phyloP scores from a whole-genome alignment of 1,284 basidiomycete genomes.

The Tranzscheliella williamsii region DNA sequence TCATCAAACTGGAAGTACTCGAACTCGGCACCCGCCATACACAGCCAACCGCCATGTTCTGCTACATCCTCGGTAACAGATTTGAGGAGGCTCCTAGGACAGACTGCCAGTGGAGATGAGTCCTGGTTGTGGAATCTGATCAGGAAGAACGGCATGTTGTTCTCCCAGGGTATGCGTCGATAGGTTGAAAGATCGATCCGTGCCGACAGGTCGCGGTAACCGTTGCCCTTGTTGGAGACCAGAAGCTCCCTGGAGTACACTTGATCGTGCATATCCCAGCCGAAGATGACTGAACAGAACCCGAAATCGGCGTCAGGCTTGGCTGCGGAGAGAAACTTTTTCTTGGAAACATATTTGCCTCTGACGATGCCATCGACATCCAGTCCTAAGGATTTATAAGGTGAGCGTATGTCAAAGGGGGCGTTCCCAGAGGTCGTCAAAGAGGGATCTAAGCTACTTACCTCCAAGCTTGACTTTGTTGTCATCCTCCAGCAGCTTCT shows the following conservation, averaged over 20 bases:
- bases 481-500: slow-evolving; percentile 67
- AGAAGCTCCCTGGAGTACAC: slow-evolving; percentile 77
- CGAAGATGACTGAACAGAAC: slow-evolving; percentile 49
- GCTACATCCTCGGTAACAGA: slow-evolving; percentile 65
- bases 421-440: not conserved
- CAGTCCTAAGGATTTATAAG: slow-evolving; percentile 31
- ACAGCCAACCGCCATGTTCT: slow-evolving; percentile 16
- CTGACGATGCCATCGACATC: slow-evolving; percentile 79
- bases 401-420: not conserved
- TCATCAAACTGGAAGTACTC: slow-evolving; percentile 96
- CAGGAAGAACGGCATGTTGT: slow-evolving; percentile 88
- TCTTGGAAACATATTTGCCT: slow-evolving; percentile 91
- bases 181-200: slow-evolving; percentile 77
- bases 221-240: slow-evolving; percentile 86
- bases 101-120: slow-evolving; percentile 69
- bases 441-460: slow-evolving; percentile 57
- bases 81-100: slow-evolving; percentile 80
- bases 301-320: slow-evolving; percentile 69
- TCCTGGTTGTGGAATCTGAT: slow-evolving; percentile 79
- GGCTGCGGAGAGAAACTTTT: slow-evolving; percentile 86
- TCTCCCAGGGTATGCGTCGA: slow-evolving; percentile 88
- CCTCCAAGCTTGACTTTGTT: slow-evolving; percentile 91
- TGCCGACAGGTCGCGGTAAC: slow-evolving; percentile 85
- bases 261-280: slow-evolving; percentile 37
- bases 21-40: slow-evolving; percentile 81